These are phyloP conservation scores for Rhodotorula graminis DNA, from an alignment of 768 basidiomycete genomes.

Conservation along the genomic window DNA sequence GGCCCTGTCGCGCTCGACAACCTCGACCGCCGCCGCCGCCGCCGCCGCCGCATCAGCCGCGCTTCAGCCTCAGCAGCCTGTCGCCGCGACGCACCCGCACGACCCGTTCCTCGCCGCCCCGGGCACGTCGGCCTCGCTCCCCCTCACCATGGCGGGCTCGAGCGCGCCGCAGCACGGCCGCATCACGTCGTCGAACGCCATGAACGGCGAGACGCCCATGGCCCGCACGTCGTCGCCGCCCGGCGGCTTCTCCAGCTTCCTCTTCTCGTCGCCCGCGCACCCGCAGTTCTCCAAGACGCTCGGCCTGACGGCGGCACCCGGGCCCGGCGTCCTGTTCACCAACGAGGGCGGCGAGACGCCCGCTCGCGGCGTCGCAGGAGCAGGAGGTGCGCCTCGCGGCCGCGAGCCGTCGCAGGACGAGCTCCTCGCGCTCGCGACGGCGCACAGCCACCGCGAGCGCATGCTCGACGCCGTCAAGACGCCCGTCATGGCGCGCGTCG, in stretches of 20 bases:
- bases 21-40: background rate
- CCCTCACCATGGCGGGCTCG: background rate
- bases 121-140: background rate
- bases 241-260: background rate
- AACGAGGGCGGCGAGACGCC: constrained; percentile 19
- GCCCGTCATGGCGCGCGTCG: background rate
- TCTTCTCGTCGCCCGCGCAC: constrained; percentile 35
- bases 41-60: background rate
- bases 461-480: constrained; percentile 3
- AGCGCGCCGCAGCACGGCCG: no score
- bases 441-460: no score
- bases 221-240: constrained; percentile 16
- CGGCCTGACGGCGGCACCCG: constrained; percentile 33
- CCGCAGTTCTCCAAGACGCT: constrained; percentile 29
- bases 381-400: background rate
- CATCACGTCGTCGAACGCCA: background rate
- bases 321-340: constrained; percentile 26
- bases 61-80: background rate
- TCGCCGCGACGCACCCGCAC: constrained; percentile 2
- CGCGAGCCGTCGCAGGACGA: background rate
- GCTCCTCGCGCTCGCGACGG: background rate
- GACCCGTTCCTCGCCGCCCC: constrained; percentile 19
- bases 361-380: background rate
- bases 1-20: background rate
- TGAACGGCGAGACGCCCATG: background rate